Evolutionary conservation across 768 basidiomycete genomes (phyloP).

Genomic region (Podaxis carcinomalis): DNA sequence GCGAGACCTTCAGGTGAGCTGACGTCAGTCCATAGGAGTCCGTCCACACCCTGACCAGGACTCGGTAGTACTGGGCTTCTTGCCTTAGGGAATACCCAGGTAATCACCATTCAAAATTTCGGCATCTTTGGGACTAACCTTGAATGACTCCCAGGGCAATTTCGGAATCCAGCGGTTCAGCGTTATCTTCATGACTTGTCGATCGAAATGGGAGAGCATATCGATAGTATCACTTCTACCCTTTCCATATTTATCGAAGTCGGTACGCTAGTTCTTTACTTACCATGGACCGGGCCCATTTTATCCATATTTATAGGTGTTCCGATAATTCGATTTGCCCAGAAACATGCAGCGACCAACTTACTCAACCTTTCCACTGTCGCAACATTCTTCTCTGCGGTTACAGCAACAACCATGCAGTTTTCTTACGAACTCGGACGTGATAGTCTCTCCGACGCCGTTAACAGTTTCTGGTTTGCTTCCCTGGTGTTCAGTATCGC

Average conservation of each 20-base stretch:
- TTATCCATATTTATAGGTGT: constrained; percentile 42
- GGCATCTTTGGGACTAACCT: background rate
- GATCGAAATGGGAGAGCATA: constrained; percentile 72
- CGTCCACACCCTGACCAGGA: background rate
- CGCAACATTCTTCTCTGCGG: constrained; percentile 74
- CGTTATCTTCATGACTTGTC: constrained; percentile 71
- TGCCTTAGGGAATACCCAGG: constrained; percentile 64
- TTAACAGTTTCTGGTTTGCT: constrained; percentile 73
- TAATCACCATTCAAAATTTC: constrained; percentile 17
- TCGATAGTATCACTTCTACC: constrained; percentile 63
- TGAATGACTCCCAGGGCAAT: constrained; percentile 46
- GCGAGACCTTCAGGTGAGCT: constrained; percentile 59
- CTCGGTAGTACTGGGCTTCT: constrained; percentile 67
- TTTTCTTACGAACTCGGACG: constrained; percentile 48
- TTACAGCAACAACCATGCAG: constrained; percentile 70
- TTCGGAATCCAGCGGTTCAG: constrained; percentile 67
- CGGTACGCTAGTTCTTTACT: constrained; percentile 35
- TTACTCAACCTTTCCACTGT: constrained; percentile 72
- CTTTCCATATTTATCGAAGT: constrained; percentile 76
- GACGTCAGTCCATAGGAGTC: background rate
- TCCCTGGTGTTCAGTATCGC: constrained; percentile 75
- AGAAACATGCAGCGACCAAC: constrained; percentile 67
- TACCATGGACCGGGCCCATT: background rate
- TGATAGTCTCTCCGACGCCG: constrained; percentile 39
- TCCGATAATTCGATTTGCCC: constrained; percentile 71